These are phyloP conservation scores for Lactarius deliciosus DNA, from an alignment of 768 basidiomycete species.

Conservation along the genomic window DNA sequence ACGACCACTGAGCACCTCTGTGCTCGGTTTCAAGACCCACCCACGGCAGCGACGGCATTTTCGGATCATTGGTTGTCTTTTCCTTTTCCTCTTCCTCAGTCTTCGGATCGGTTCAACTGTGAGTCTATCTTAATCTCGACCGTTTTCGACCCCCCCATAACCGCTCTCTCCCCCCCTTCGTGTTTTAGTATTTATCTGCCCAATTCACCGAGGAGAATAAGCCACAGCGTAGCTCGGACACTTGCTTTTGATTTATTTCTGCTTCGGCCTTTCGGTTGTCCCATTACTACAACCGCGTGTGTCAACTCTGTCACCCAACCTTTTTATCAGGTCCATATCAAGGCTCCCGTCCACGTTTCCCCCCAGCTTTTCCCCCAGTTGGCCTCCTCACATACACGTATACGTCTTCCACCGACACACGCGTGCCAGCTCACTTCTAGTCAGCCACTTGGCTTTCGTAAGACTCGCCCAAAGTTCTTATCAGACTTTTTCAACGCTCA, in stretches of 20 bases:
- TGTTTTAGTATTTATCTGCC: background rate
- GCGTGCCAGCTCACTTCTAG: constrained; percentile 24
- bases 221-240: constrained; percentile 2
- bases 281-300: background rate
- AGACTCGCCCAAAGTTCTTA: constrained; percentile 14
- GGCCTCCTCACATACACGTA: background rate
- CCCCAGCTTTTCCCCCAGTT: constrained; percentile 1
- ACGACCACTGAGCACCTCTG: constrained; percentile 8
- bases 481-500: constrained; percentile 13
- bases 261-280: constrained; percentile 6
- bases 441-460: constrained; percentile 26
- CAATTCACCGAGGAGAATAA: background rate
- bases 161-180: background rate
- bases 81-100: background rate
- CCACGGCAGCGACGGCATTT: constrained; percentile 11
- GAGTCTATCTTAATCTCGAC: constrained; percentile 18
- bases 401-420: background rate
- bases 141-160: background rate
- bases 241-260: constrained; percentile 1
- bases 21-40: constrained; percentile 5
- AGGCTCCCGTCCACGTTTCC: constrained; percentile 12
- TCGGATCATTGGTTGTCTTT: background rate
- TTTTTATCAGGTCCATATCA: constrained; percentile 22
- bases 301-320: constrained; percentile 9
- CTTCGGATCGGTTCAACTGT: constrained; percentile 2